phyloP scores from a whole-genome alignment of 345 rosid genomes.

The Nephelium lappaceum region DNA sequence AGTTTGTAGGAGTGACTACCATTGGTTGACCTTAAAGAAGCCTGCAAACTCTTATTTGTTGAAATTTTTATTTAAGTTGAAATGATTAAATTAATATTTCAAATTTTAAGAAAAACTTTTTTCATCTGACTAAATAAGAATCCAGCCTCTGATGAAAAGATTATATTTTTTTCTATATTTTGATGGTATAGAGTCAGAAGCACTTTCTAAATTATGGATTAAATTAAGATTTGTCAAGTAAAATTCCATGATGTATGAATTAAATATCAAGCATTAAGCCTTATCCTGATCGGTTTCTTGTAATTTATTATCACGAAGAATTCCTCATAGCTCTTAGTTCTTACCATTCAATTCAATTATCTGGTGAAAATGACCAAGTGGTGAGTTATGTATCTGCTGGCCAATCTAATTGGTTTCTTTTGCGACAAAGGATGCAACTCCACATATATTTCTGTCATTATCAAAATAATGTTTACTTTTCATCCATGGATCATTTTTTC shows the following conservation, averaged over 20 bases:
- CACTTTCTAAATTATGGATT: background rate
- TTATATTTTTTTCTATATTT: background rate
- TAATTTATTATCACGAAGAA: background rate
- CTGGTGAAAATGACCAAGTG: background rate
- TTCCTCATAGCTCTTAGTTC: background rate
- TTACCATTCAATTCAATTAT: background rate
- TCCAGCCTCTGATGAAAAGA: background rate
- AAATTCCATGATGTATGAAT: background rate
- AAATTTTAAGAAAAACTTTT: no score
- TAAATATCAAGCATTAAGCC: background rate
- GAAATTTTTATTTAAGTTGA: no score
- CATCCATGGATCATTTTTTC: background rate
- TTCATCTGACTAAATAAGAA: slow-evolving; percentile 1
- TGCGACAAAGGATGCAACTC: background rate
- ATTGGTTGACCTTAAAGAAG: background rate
- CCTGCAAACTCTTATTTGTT: no score
- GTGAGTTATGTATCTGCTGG: background rate
- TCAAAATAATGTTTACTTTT: background rate
- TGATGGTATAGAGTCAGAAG: background rate
- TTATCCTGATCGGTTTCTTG: background rate
- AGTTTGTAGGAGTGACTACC: no score
- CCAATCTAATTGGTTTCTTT: background rate
- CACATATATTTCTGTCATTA: background rate
- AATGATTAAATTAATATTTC: no score
- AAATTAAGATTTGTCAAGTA: background rate